A percentile compares a stretch with the other conserved stretches of the same genome.
These are phyloP conservation scores for Hygrophoropsis aurantiaca DNA, from an alignment of 768 basidiomycete genomes.

Conservation along the genomic window DNA sequence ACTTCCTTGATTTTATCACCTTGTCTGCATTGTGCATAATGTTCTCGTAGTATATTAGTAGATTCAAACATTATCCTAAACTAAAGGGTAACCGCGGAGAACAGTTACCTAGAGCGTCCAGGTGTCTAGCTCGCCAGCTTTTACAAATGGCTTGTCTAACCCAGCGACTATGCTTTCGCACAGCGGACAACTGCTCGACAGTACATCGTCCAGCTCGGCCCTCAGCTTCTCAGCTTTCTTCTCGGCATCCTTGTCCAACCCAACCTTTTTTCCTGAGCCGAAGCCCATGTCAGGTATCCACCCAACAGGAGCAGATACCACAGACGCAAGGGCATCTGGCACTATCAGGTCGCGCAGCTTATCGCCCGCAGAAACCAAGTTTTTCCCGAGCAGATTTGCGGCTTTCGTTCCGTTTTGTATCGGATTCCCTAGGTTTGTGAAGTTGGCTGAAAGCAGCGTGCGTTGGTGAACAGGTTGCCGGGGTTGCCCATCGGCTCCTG, in stretches of 20 bases:
- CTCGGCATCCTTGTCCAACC: slow-evolving; percentile 46
- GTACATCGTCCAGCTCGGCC: slow-evolving; percentile 83
- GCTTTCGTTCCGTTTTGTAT: slow-evolving; percentile 64
- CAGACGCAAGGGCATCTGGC: slow-evolving; percentile 86
- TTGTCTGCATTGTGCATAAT: neutral
- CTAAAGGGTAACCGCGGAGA: neutral
- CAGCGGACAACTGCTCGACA: slow-evolving; percentile 88
- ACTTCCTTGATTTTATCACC: neutral
- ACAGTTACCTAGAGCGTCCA: slow-evolving; percentile 58
- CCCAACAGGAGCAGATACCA: slow-evolving; percentile 74
- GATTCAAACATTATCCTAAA: slow-evolving; percentile 10
- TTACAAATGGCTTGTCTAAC: slow-evolving; percentile 84
- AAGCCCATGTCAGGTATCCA: slow-evolving; percentile 73
- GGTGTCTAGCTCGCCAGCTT: slow-evolving; percentile 72
- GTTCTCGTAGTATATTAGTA: neutral
- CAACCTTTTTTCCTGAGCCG: slow-evolving; percentile 46
- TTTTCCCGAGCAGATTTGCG: slow-evolving; percentile 70
- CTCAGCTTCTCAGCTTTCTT: slow-evolving; percentile 72
- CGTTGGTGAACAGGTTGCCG: slow-evolving; percentile 56
- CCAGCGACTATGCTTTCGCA: slow-evolving; percentile 89
- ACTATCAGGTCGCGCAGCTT: slow-evolving; percentile 88
- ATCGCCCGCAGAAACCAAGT: slow-evolving; percentile 87
- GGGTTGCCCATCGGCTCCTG: slow-evolving; percentile 29
- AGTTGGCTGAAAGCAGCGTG: slow-evolving; percentile 74
- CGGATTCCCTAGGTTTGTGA: slow-evolving; percentile 46